Base-by-base conservation (phyloP, 176 grass and related monocot genomes). In the Aegilops longissima region DNA sequence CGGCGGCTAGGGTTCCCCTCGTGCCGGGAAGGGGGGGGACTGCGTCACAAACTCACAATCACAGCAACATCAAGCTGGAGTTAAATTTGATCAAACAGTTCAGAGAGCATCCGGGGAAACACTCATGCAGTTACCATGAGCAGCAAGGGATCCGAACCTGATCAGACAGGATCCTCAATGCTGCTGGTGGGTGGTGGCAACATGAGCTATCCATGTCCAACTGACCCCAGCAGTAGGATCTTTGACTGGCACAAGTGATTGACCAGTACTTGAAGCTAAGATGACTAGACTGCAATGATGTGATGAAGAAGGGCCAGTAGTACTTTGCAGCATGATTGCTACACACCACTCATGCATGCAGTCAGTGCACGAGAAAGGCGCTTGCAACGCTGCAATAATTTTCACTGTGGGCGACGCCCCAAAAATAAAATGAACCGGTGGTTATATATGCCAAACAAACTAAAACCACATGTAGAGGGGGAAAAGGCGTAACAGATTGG, bases 251-350 rank as follows among this genome's bases (percentile, higher is more conserved):
- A 61, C 64, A 49, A n/a, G 38, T 72, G 36, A 81, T 24, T 47
- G 45, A 63, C 64, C 49, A 34, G 72, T 72, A 81, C 86, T 63
- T 79, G 73, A 63, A 76, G 77, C 6, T 21, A 80, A 58, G n/a
- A 49, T 82, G 86, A 39, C 30, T 77, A 69, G 35, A 72, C 36
- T 67, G 82, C 61, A 47, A 47, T n/a, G 62, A 76, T 47, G 33
- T 38, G 64, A 17, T 76, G 13, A 47, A 51, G 1, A 85, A 85
- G 25, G 72, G 24, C 69, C 68, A 61, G 35, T n/a, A 75, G 13
- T 6, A 58, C 82, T 62, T 61, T 13, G 58, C 35, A 3, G 20
- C 49, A 83, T 74, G 25, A 44, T 61, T 83, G 54, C 35, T 45
- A 62, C 56, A 73, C 70, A 40, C 56, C 39, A 31, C 39, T 20